These are phyloP conservation scores for Vickermania spadyakhi DNA, from an alignment of 208 protist genomes.

Conservation along the genomic window DNA sequence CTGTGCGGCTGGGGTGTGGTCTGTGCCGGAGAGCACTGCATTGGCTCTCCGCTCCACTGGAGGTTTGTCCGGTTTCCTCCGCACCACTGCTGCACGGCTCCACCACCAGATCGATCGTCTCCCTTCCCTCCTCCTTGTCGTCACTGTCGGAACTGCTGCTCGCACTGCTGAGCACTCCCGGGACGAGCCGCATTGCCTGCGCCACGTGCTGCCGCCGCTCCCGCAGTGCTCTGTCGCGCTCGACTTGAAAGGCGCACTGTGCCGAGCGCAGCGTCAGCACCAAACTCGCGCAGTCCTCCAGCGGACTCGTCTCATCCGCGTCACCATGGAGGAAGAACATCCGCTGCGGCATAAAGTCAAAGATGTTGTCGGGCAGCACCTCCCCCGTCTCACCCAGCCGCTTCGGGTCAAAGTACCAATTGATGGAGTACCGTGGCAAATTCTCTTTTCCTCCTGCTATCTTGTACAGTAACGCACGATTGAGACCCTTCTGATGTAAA, in stretches of 20 bases:
- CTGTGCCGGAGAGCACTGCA: not conserved
- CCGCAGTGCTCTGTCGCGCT: constrained; percentile 13
- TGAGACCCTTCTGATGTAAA: constrained; percentile 55
- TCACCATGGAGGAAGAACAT: constrained; percentile 51
- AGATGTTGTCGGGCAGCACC: constrained; percentile 31
- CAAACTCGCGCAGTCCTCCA: constrained; percentile 35
- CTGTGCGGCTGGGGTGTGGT: too few species aligned
- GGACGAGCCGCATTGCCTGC: not conserved
- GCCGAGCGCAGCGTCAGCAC: constrained; percentile 45
- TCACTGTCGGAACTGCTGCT: not conserved
- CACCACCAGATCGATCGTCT: too few species aligned
- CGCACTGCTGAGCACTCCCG: not conserved
- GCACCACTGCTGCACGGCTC: not conserved
- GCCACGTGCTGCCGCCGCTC: constrained; percentile 21
- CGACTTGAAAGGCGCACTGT: constrained; percentile 21
- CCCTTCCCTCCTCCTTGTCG: too few species aligned
- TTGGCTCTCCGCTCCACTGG: not conserved
- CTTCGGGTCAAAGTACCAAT: constrained; percentile 29
- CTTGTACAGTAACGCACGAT: constrained; percentile 46
- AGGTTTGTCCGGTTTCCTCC: too few species aligned
- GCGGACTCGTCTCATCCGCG: constrained; percentile 22
- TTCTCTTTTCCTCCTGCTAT: constrained; percentile 50
- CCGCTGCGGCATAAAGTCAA: constrained; percentile 32
- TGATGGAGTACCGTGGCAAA: constrained; percentile 48
- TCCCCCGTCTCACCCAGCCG: constrained; percentile 17